Base-by-base conservation (phyloP, 805 yeast genomes). In the Zygosaccharomyces siamensis region DNA sequence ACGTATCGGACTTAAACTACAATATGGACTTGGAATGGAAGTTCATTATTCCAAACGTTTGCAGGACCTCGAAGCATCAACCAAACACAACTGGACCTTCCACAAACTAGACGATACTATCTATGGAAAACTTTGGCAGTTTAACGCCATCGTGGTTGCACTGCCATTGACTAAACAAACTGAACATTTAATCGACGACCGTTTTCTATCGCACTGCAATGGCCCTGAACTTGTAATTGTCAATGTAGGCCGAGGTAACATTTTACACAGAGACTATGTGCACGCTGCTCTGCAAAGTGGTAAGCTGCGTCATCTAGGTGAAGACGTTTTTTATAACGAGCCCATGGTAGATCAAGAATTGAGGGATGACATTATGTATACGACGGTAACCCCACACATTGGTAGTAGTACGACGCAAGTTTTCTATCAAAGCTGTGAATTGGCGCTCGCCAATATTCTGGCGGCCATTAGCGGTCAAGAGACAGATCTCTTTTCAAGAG, bases 181-280 rank as follows among this genome's bases (percentile, higher is more conserved):
- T 0, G 56, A 61, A 37, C 80, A 79, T 49, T 56, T 81, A 49
- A 65, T 83, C 36, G 70, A 77, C 55, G 60, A 58, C 23, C 60
- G 68, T 1, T 64, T 78, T 7, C 67, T 81, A 16, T 38, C 54
- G n/a, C 47, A 47, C 33, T 62, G 66, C 43, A 49, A 54, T 28
- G 48, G 50, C 3, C 46, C 48, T 10, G 59, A 56, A 30, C 40
- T 62, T 21, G 52, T 60, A 10, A 58, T 83, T 30, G 74, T 82
- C 53, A 82, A 81, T 61, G 73, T 80, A 21, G 86, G 87, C 3
- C 68, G 87, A 50, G 88, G 86, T 1, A 57, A 68, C 6, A 71
- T 80, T 12, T 61, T 81, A 39, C 82, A 79, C 51, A 79, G 78
- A 56, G 66, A 71, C 8, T 79, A 77, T 1, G 66, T 81, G 21